A percentile compares a stretch with the other conserved stretches of the same genome.
Conservation (phyloP, 2,329 filamentous ascomycete species). For the Alternaria angustiovoidea region DNA sequence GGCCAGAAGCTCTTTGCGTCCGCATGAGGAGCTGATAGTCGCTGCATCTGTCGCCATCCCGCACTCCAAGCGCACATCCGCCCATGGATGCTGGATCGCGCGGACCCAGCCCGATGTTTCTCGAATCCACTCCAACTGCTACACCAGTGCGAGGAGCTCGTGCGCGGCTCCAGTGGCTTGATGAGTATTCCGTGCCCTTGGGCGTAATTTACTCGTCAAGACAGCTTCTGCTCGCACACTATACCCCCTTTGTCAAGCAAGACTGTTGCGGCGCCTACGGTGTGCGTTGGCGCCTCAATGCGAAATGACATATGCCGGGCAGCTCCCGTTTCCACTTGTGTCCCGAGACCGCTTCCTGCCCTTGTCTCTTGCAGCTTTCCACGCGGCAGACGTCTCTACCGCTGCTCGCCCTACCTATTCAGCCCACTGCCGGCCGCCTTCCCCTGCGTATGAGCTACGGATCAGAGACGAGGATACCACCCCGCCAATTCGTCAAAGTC, state of each 20-base stretch:
- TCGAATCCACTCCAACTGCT: constrained; percentile 36
- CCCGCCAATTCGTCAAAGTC: constrained; percentile 34
- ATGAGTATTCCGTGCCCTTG: constrained; percentile 19
- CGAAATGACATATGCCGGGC: constrained; percentile 43
- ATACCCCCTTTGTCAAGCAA: constrained; percentile 25
- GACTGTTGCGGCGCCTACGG: constrained; percentile 33
- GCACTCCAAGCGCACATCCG: constrained; percentile 27
- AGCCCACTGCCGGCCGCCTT: constrained; percentile 31
- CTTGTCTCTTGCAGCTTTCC: constrained; percentile 28
- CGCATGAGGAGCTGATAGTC: constrained; percentile 44
- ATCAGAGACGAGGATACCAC: constrained; percentile 34
- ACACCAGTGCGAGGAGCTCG: constrained; percentile 25
- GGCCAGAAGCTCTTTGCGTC: constrained; percentile 34
- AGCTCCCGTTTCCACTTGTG: constrained; percentile 26
- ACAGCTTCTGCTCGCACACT: constrained; percentile 21
- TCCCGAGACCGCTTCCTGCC: constrained; percentile 25
- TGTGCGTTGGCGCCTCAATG: constrained; percentile 41
- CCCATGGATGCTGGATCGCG: constrained; percentile 27
- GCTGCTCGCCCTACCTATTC: constrained; percentile 27
- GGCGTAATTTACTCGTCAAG: constrained; percentile 37
- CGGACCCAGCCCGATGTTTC: constrained; percentile 44
- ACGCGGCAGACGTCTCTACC: constrained; percentile 28
- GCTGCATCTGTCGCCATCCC: constrained; percentile 42
- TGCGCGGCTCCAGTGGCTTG: constrained; percentile 38
- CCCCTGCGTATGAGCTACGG: constrained; percentile 38